Evolutionary conservation across 352 stramenopile genomes (phyloP).

Genomic region (Pythium graminicola): DNA sequence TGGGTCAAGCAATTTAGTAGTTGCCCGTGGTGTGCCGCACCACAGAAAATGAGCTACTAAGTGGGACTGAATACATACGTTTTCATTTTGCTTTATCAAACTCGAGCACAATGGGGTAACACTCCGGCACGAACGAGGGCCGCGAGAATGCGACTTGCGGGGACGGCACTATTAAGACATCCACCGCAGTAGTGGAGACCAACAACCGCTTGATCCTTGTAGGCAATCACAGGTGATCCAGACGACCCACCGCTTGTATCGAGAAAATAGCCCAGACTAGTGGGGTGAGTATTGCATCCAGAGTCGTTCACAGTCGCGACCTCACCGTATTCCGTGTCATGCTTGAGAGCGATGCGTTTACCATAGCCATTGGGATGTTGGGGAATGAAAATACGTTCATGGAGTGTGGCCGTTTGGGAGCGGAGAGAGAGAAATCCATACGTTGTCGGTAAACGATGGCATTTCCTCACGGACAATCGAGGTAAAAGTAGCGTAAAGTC

Average conservation of each 20-base stretch:
- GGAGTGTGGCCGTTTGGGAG: background rate
- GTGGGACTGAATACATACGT: background rate
- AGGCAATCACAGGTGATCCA: background rate
- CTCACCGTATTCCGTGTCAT: conserved; percentile 19
- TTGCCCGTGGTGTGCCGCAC: conserved; percentile 72
- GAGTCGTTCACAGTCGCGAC: conserved; percentile 23
- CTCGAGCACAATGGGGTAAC: conserved; percentile 24
- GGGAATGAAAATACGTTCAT: conserved; percentile 51
- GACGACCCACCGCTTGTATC: background rate
- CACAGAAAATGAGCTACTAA: conserved; percentile 84
- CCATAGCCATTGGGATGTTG: conserved; percentile 37
- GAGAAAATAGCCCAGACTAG: conserved; percentile 41
- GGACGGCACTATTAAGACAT: conserved; percentile 26
- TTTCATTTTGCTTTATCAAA: background rate
- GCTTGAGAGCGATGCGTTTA: conserved; percentile 49
- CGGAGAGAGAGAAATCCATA: conserved; percentile 47
- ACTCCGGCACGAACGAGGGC: conserved; percentile 10
- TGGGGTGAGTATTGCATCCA: conserved; percentile 28
- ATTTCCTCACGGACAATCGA: conserved; percentile 7
- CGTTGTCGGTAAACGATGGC: conserved; percentile 16
- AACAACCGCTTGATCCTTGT: background rate
- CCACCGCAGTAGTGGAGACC: background rate
- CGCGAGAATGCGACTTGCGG: conserved; percentile 28
- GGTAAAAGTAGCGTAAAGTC: conserved; percentile 41
- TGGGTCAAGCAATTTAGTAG: conserved; percentile 84